Evolutionary conservation across 1,284 basidiomycete genomes (phyloP).

Genomic region (Cryptococcus sp.): DNA sequence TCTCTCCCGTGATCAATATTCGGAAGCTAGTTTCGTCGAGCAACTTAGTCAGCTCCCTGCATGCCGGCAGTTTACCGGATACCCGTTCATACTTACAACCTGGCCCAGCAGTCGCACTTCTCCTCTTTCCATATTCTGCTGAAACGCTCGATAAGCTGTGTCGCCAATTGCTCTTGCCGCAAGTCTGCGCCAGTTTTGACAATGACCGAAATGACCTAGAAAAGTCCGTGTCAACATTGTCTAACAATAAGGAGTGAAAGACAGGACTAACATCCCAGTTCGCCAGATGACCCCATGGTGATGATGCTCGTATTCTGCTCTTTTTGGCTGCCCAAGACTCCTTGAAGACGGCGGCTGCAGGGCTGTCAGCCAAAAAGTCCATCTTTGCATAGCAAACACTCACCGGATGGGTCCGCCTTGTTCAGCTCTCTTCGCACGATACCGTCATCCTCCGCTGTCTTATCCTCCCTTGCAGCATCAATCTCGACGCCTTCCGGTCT

Average conservation of each 20-base stretch:
- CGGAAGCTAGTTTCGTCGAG: constrained; percentile 58
- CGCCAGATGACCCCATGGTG: constrained; percentile 94
- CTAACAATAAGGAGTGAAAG: background rate
- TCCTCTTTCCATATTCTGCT: constrained; percentile 94
- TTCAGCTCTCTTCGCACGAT: constrained; percentile 92
- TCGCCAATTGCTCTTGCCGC: constrained; percentile 95
- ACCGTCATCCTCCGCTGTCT: constrained; percentile 81
- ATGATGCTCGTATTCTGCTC: constrained; percentile 85
- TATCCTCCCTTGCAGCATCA: constrained; percentile 44
- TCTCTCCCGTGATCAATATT: constrained; percentile 91
- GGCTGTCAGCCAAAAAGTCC: background rate
- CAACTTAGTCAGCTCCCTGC: background rate
- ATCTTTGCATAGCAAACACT: constrained; percentile 11
- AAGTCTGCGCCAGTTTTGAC: constrained; percentile 98
- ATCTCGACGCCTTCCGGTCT: constrained; percentile 63
- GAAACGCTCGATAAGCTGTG: constrained; percentile 92
- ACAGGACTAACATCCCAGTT: constrained; percentile 57
- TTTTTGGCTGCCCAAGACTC: constrained; percentile 96
- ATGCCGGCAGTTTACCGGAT: background rate
- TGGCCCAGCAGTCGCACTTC: constrained; percentile 82
- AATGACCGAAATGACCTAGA: constrained; percentile 84
- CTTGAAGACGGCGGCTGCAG: constrained; percentile 75
- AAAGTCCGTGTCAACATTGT: background rate
- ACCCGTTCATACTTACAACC: constrained; percentile 66
- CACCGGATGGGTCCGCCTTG: constrained; percentile 92